Percentiles rank a stretch among this genome's conserved stretches.
phyloP scores from a whole-genome alignment of 75 land plant genomes.

The Pinus tabuliformis region DNA sequence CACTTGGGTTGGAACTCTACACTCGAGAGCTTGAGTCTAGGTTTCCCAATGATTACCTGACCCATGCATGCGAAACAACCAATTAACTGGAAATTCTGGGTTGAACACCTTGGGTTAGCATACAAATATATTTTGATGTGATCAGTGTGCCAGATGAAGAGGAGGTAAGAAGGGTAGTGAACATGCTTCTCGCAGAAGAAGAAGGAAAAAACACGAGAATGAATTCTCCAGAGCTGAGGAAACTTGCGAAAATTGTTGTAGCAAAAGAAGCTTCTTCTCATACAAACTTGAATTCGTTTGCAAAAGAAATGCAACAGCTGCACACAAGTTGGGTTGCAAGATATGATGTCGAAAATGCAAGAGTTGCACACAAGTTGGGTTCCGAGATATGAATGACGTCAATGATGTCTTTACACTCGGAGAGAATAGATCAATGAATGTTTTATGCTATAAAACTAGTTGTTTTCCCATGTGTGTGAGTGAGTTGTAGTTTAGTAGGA shows the following conservation, averaged over 20 bases:
- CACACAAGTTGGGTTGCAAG: not conserved
- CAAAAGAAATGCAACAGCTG: not conserved
- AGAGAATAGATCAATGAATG: no score
- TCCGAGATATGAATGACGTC: no score
- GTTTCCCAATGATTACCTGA: slow-evolving; percentile 11
- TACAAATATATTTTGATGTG: not conserved
- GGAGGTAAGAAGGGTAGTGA: not conserved
- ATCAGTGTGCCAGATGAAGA: not conserved
- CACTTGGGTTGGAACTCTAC: slow-evolving; percentile 14
- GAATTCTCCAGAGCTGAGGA: not conserved
- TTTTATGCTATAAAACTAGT: no score
- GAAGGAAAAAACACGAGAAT: slow-evolving; percentile 4
- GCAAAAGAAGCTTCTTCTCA: not conserved
- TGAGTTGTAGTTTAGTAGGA: no score
- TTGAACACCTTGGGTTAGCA: no score
- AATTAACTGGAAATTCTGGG: no score
- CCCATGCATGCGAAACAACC: no score
- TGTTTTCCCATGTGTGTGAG: no score
- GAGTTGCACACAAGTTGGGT: no score
- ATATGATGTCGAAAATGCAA: no score
- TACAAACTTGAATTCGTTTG: not conserved
- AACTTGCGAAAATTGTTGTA: not conserved
- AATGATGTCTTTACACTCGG: no score
- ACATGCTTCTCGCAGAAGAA: not conserved
- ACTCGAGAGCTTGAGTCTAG: slow-evolving; percentile 11